Evolutionary conservation across 1,284 basidiomycete species (phyloP).

Genomic region (Pseudozyma hubeiensis): DNA sequence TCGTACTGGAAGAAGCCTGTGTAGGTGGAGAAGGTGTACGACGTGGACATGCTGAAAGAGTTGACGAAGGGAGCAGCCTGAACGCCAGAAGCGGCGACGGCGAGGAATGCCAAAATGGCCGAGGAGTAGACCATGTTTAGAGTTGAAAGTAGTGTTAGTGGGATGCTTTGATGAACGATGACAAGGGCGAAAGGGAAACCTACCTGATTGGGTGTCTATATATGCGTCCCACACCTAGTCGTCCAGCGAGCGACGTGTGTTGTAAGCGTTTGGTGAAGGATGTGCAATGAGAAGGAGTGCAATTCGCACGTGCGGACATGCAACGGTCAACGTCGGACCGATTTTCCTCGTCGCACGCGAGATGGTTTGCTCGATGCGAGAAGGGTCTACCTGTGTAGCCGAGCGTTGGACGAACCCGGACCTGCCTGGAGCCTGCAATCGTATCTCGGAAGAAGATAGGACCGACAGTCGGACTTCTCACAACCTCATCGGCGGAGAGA

Average conservation of each 20-base stretch:
- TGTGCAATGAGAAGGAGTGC: no score
- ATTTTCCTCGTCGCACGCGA: background rate
- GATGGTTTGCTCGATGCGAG: background rate
- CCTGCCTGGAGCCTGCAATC: no score
- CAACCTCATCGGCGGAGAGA: no score
- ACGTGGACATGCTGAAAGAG: conserved; percentile 36
- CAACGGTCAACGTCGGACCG: background rate
- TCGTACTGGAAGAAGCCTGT: conserved; percentile 51
- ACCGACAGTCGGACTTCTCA: no score
- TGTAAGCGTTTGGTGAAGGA: background rate
- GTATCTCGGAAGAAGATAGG: no score
- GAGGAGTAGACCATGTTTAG: conserved; percentile 22
- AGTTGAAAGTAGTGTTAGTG: background rate
- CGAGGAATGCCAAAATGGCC: conserved; percentile 26
- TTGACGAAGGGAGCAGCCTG: conserved; percentile 33
- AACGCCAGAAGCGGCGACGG: conserved; percentile 14
- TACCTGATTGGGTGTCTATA: background rate
- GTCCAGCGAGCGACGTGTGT: background rate
- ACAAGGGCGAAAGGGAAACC: no score
- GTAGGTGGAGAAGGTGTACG: conserved; percentile 25
- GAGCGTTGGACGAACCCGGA: no score
- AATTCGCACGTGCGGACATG: background rate
- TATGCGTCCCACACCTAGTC: background rate
- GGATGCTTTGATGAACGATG: background rate
- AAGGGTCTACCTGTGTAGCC: no score